Conservation (phyloP, 192 early-diverging fungal species). For the Coemansia pectinata region DNA sequence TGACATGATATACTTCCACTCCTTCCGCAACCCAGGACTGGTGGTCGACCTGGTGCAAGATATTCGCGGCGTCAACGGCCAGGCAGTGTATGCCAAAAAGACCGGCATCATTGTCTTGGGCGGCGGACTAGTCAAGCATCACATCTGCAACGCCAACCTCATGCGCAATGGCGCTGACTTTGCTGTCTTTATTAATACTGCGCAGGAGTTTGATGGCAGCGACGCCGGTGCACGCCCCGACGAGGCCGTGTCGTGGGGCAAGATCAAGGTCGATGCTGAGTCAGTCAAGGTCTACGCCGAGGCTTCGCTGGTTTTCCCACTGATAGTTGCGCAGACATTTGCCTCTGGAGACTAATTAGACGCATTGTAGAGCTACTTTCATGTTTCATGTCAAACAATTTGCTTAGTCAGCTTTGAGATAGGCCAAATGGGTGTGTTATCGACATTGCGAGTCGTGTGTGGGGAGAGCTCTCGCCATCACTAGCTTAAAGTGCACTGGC, state of each 20-base stretch:
- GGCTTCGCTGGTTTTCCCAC: constrained; percentile 88
- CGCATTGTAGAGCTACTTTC: neutral
- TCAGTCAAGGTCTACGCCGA: constrained; percentile 94
- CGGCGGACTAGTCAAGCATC: constrained; percentile 97
- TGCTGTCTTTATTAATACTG: constrained; percentile 96
- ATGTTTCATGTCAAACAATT: neutral
- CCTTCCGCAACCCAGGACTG: constrained; percentile 91
- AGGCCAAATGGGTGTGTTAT: neutral
- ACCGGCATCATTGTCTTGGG: constrained; percentile 97
- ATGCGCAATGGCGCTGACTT: constrained; percentile 99
- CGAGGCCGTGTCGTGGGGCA: constrained; percentile 98
- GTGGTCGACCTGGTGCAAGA: constrained; percentile 92
- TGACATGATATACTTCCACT: constrained; percentile 99
- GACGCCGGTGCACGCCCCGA: constrained; percentile 97
- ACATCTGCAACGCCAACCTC: constrained; percentile 98
- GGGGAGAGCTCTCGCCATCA: neutral
- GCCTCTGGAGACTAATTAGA: constrained; percentile 57
- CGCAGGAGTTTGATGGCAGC: constrained; percentile 97
- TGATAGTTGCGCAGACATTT: constrained; percentile 95
- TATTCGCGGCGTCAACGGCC: constrained; percentile 88
- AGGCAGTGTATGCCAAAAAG: constrained; percentile 94
- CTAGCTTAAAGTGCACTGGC: no score
- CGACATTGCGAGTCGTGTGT: neutral
- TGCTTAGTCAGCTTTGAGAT: neutral
- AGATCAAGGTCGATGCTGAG: constrained; percentile 80